These are phyloP conservation scores for Salvia rosmarinus DNA, from an alignment of 257 asterid species.

Conservation along the genomic window DNA sequence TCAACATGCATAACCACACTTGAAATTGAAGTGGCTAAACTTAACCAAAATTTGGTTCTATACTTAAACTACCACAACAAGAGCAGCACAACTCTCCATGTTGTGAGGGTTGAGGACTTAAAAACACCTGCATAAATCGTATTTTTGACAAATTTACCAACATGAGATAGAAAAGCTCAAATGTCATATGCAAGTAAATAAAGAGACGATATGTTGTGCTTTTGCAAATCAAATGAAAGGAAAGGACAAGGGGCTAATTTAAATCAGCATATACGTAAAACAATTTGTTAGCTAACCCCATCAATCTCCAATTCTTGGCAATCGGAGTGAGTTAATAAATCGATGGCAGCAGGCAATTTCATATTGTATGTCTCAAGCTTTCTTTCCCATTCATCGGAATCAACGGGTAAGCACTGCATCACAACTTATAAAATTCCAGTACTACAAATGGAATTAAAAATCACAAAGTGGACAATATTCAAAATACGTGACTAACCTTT, in stretches of 20 bases:
- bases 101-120: not conserved
- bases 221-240: not conserved
- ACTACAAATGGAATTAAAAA: not conserved
- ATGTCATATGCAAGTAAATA: not conserved
- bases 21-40: not conserved
- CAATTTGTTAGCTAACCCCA: conserved; percentile 58
- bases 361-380: conserved; percentile 40
- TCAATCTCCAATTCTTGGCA: conserved; percentile 50
- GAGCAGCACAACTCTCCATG: not conserved
- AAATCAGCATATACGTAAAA: conserved; percentile 15
- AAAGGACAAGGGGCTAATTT: not conserved
- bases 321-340: conserved; percentile 38
- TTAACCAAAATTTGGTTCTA: not conserved
- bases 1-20: not conserved
- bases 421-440: conserved; percentile 22
- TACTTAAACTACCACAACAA: not conserved
- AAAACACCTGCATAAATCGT: not conserved
- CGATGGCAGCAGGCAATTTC: conserved; percentile 57
- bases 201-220: not conserved
- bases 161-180: conserved; percentile 3
- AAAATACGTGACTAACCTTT: conserved; percentile 46
- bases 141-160: not conserved
- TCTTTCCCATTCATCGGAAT: conserved; percentile 49
- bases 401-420: conserved; percentile 56
- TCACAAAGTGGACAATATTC: conserved; percentile 6